Evolutionary conservation across 805 yeast genomes (phyloP), one percentile per base, ranked within the genome.

Genomic region (Yarrowia phangngaensis): DNA sequence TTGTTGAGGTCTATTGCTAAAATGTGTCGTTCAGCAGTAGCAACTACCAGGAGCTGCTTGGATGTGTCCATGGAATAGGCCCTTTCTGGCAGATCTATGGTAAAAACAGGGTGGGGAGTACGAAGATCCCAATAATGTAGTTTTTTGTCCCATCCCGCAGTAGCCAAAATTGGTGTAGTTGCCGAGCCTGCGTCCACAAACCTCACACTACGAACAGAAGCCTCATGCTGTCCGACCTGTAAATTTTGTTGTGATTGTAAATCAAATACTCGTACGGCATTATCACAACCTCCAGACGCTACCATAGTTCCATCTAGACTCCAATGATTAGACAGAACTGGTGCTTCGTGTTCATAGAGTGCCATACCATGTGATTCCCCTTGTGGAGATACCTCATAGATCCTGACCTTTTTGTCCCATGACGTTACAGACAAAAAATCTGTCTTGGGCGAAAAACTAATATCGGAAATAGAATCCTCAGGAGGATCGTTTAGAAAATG

Each of bases 111-210:
- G 58, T 77, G 81, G 34, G 59, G 69, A 55, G 80, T 80, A 61
- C 97, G 80, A 68, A 84, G 72, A 67, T 92, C 97, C 98, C 98
- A 90, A 66, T 92, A 92, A 62, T 78, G 80, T 54, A 92, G 68
- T 1, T 97, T 87, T 67, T 87, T 88, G 67, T 92, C 98, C 97
- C 97, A 92, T 6, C 96, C 86, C 6, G 95, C 96, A 33, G 89
- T 78, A 3, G 88, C 97, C 20, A 90, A 78, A 55, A 85, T 85
- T 31, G 77, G 87, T 20, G 69, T 72, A 0, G 87, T 76, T 7
- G 80, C 71, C n/a, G 89, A 87, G 0, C 95, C 95, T 61, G 89
- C 82, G 53, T 81, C 82, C 9, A 86, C 95, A 53, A 75, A 79
- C 50, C 95, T 71, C 17, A 90, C 84, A 11, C 76, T 63, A 50